These are phyloP conservation scores for Medicago ruthenica DNA, from an alignment of 306 rosid genomes.

Conservation along the genomic window DNA sequence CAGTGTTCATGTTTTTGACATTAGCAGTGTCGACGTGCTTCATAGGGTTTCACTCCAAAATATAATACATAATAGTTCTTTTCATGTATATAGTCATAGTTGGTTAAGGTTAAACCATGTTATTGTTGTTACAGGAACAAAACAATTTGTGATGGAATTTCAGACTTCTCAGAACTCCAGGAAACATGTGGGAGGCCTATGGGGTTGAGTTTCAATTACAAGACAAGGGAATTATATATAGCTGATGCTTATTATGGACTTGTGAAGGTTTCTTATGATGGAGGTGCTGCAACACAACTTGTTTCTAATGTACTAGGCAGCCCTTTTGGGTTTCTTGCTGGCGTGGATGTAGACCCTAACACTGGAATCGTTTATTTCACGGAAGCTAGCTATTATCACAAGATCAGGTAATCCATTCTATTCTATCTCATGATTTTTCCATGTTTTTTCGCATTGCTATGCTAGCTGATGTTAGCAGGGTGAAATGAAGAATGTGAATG, in stretches of 20 bases:
- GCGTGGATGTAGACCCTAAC: slow-evolving; percentile 44
- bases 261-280: slow-evolving; percentile 27
- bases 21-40: too few relatives aligned
- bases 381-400: slow-evolving; percentile 38
- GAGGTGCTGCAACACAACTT: slow-evolving; percentile 44
- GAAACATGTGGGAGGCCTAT: slow-evolving; percentile 60
- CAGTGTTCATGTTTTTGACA: too few relatives aligned
- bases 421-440: not conserved
- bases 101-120: not conserved
- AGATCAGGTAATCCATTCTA: slow-evolving; percentile 35
- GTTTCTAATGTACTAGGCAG: slow-evolving; percentile 23
- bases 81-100: not conserved
- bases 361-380: slow-evolving; percentile 53
- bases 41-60: too few relatives aligned
- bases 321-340: slow-evolving; percentile 41
- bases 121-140: slow-evolving; percentile 37
- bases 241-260: slow-evolving; percentile 57
- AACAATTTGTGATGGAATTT: slow-evolving; percentile 50
- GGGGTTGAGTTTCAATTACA: slow-evolving; percentile 47
- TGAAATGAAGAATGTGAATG: too few relatives aligned
- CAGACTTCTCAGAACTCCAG: slow-evolving; percentile 42
- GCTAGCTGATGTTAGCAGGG: too few relatives aligned
- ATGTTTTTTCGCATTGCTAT: too few relatives aligned
- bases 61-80: not conserved
- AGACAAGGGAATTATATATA: slow-evolving; percentile 41